Evolutionary conservation across 2,329 filamentous ascomycete genomes (phyloP).

Genomic region (Apiospora rasikravindrae): DNA sequence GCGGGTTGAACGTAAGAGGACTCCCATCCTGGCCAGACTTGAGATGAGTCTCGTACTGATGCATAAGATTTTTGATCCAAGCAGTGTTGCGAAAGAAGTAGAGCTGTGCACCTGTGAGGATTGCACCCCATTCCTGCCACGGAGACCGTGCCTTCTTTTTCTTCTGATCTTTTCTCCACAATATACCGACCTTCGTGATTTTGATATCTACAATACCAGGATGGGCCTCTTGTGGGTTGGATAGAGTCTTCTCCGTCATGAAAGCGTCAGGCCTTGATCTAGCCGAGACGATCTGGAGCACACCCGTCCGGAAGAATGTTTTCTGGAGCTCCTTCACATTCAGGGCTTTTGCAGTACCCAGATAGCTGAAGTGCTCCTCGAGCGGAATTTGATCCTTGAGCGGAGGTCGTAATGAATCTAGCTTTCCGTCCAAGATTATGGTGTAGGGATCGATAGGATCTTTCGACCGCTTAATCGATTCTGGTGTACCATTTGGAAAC

Average conservation of each 20-base stretch:
- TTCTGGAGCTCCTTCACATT: slow-evolving; percentile 84
- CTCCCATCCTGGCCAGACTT: slow-evolving; percentile 76
- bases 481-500: slow-evolving; percentile 68
- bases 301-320: slow-evolving; percentile 88
- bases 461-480: slow-evolving; percentile 70
- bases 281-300: slow-evolving; percentile 93
- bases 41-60: slow-evolving; percentile 83
- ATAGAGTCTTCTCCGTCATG: slow-evolving; percentile 83
- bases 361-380: slow-evolving; percentile 89
- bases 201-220: slow-evolving; percentile 97
- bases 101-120: slow-evolving; percentile 93
- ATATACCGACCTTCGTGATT: slow-evolving; percentile 89
- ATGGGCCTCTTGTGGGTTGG: slow-evolving; percentile 84
- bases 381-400: slow-evolving; percentile 91
- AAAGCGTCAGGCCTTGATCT: slow-evolving; percentile 94
- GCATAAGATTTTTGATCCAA: slow-evolving; percentile 91
- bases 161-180: slow-evolving; percentile 94
- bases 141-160: slow-evolving; percentile 94
- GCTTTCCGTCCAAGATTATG: slow-evolving; percentile 86
- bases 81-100: slow-evolving; percentile 94
- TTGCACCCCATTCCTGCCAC: slow-evolving; percentile 98
- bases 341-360: slow-evolving; percentile 75
- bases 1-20: slow-evolving; percentile 88
- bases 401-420: slow-evolving; percentile 82
- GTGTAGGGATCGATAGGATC: slow-evolving; percentile 96